Conservation (phyloP, 1,284 basidiomycete species). For the Psilocybe mexicana region DNA sequence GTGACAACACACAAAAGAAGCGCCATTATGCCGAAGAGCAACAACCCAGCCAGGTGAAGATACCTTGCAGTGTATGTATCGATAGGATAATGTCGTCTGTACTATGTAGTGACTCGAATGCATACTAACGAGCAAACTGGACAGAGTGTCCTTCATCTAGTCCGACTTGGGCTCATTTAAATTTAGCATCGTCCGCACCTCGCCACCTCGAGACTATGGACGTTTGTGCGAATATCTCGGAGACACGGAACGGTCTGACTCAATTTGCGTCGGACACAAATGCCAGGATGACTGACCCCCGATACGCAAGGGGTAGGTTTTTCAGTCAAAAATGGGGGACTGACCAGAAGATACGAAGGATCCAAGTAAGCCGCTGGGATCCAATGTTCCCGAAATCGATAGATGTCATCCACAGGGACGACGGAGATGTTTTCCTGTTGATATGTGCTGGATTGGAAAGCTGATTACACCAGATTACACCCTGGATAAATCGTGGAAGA, state of each 20-base stretch:
- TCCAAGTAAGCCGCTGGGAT: slow-evolving; percentile 1
- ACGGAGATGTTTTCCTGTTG: slow-evolving; percentile 5
- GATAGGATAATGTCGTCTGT: too few relatives aligned
- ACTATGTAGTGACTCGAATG: too few relatives aligned
- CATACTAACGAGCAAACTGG: not conserved
- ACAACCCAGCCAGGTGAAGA: too few relatives aligned
- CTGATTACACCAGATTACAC: not conserved
- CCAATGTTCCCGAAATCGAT: not conserved
- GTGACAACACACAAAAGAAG: too few relatives aligned
- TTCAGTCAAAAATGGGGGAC: not conserved
- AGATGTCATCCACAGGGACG: slow-evolving; percentile 11
- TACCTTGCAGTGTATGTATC: too few relatives aligned
- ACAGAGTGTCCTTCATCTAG: not conserved
- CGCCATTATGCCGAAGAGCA: too few relatives aligned
- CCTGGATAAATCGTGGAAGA: too few relatives aligned
- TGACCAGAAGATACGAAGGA: not conserved
- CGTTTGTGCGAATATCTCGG: slow-evolving; percentile 9
- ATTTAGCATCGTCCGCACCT: not conserved
- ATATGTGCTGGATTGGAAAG: not conserved
- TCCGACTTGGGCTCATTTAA: not conserved
- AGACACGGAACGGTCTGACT: slow-evolving; percentile 7
- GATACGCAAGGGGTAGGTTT: slow-evolving; percentile 1
- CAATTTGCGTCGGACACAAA: not conserved
- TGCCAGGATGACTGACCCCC: not conserved
- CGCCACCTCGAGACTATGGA: slow-evolving; percentile 1